Evolutionary conservation across 495 filamentous ascomycete species (phyloP).

Genomic region (Pseudoneurospora amorphoporcata): DNA sequence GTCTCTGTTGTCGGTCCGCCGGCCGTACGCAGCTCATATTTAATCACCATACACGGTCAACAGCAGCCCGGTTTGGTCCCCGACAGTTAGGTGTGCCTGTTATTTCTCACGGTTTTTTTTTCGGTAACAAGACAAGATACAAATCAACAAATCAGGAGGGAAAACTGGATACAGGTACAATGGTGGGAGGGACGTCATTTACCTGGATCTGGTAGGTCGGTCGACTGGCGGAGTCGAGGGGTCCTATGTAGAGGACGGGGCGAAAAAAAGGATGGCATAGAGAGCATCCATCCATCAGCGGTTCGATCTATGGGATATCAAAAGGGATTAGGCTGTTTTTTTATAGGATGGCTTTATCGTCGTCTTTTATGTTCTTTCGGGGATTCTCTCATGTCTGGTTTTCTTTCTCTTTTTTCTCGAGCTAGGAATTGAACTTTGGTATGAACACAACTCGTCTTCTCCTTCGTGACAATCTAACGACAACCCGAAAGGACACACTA

Average conservation of each 20-base stretch:
- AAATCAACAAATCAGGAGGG: constrained; percentile 10
- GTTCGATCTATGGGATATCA: background rate
- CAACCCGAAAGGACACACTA: too few relatives aligned
- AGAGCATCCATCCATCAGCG: background rate
- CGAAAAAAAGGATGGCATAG: background rate
- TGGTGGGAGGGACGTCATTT: constrained; percentile 44
- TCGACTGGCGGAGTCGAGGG: too few relatives aligned
- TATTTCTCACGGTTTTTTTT: constrained; percentile 1
- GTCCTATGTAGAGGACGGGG: background rate
- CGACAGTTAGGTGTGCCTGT: constrained; percentile 35
- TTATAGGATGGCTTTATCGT: background rate
- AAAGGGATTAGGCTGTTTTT: background rate
- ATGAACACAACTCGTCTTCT: background rate
- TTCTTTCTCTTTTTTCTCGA: background rate
- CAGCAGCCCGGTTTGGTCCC: constrained; percentile 20
- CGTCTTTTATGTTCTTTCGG: background rate
- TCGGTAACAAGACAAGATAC: background rate
- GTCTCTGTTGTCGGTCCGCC: background rate
- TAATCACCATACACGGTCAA: background rate
- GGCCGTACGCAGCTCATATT: background rate
- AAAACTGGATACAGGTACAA: constrained; percentile 7
- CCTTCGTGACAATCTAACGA: too few relatives aligned
- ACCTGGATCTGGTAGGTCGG: background rate
- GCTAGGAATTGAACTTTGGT: background rate
- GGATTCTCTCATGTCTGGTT: background rate